Conservation (phyloP, 2,329 filamentous ascomycete species). For the Elsinoe australis region DNA sequence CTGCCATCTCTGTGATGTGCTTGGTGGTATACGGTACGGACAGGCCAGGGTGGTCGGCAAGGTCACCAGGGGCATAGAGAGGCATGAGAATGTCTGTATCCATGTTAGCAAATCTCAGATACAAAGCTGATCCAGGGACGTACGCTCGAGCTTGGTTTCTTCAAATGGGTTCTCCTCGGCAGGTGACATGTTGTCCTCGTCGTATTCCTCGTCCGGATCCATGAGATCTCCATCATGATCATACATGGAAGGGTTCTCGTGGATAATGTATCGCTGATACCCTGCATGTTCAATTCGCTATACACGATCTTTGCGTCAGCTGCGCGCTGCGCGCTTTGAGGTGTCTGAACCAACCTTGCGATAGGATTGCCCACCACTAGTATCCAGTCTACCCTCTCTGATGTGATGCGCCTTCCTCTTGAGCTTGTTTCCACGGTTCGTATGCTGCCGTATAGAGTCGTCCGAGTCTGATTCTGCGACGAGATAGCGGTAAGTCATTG, state of each 20-base stretch:
- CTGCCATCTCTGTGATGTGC: slow-evolving; percentile 62
- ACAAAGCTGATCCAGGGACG: slow-evolving; percentile 29
- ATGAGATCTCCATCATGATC: slow-evolving; percentile 62
- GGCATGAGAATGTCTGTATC: slow-evolving; percentile 64
- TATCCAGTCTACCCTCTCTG: slow-evolving; percentile 60
- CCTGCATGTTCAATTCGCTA: slow-evolving; percentile 68
- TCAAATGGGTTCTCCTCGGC: slow-evolving; percentile 65
- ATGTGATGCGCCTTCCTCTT: slow-evolving; percentile 67
- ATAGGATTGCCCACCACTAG: slow-evolving; percentile 59
- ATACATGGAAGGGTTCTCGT: slow-evolving; percentile 62
- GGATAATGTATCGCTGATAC: slow-evolving; percentile 63
- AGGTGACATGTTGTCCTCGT: slow-evolving; percentile 60
- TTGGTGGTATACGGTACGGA: slow-evolving; percentile 67
- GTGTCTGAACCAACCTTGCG: slow-evolving; percentile 52
- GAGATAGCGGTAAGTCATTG: slow-evolving; percentile 4
- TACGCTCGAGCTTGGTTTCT: slow-evolving; percentile 63
- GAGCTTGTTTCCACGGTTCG: slow-evolving; percentile 71
- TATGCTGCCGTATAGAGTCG: slow-evolving; percentile 59
- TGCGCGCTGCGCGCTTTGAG: not conserved
- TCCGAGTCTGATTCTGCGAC: slow-evolving; percentile 68
- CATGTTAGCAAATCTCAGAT: too few relatives aligned
- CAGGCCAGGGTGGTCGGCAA: slow-evolving; percentile 65
- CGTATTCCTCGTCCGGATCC: slow-evolving; percentile 55
- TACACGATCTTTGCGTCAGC: not conserved
- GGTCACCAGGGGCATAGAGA: slow-evolving; percentile 64